Evolutionary conservation across 2,329 filamentous ascomycete genomes (phyloP).

Genomic region (Aspergillus uvarum): DNA sequence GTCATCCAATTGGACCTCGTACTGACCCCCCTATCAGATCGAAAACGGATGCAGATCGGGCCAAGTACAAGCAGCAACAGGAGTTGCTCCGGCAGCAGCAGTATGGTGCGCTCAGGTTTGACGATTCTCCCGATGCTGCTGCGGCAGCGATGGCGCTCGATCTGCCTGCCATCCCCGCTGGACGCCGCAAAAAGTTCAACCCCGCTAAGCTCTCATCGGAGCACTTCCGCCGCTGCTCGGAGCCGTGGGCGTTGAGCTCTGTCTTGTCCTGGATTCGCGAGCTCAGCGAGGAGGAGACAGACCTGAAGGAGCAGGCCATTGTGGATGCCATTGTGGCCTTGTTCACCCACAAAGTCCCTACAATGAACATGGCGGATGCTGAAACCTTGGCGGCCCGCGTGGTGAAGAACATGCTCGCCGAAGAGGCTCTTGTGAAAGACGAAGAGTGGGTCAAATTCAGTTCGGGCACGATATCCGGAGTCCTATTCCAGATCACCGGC

Average conservation of each 20-base stretch:
- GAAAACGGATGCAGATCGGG: constrained; percentile 83
- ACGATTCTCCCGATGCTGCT: constrained; percentile 49
- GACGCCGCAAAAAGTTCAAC: constrained; percentile 78
- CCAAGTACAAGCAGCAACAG: constrained; percentile 54
- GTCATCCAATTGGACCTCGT: constrained; percentile 75
- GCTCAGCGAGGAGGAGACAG: constrained; percentile 86
- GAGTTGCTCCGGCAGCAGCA: constrained; percentile 54
- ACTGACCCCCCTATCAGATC: constrained; percentile 82
- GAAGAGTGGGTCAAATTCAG: constrained; percentile 99
- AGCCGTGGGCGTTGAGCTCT: constrained; percentile 92
- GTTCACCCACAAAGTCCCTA: constrained; percentile 93
- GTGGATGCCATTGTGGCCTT: constrained; percentile 83
- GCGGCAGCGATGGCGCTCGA: constrained; percentile 65
- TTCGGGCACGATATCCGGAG: constrained; percentile 75
- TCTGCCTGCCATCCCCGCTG: constrained; percentile 76
- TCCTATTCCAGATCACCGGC: constrained; percentile 89
- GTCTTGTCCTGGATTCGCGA: constrained; percentile 82
- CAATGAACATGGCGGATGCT: constrained; percentile 97
- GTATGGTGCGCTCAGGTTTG: constrained; percentile 44
- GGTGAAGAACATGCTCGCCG: constrained; percentile 74
- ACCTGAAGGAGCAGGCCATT: constrained; percentile 80
- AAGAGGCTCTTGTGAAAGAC: constrained; percentile 75
- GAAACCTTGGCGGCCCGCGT: constrained; percentile 79
- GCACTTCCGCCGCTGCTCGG: constrained; percentile 80
- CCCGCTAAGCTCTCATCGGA: constrained; percentile 76